Conservation (phyloP, 345 rosid genomes). For the Gossypium ekmanianum region DNA sequence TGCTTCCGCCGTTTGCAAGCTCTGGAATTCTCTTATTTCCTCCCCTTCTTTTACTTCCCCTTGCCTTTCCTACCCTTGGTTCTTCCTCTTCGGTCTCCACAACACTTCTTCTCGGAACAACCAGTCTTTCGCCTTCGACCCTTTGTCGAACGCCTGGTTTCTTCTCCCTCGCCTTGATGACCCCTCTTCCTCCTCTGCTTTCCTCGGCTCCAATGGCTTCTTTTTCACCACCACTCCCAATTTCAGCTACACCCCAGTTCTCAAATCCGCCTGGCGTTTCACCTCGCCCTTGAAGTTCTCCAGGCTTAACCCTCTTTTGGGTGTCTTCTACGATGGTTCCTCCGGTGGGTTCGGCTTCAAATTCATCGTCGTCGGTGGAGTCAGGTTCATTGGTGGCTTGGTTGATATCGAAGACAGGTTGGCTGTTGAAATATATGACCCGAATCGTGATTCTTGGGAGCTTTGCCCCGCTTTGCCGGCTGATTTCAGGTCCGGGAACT, state of each 20-base stretch:
- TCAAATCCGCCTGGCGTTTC: slow-evolving; percentile 44
- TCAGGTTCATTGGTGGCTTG: slow-evolving; percentile 55
- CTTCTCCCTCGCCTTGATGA: slow-evolving; percentile 44
- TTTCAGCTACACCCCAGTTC: slow-evolving; percentile 59
- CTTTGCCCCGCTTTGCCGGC: slow-evolving; percentile 69
- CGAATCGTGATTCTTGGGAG: slow-evolving; percentile 57
- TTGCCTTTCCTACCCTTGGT: slow-evolving; percentile 53
- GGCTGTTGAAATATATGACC: slow-evolving; percentile 70
- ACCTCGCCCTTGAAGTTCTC: slow-evolving; percentile 54
- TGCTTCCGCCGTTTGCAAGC: slow-evolving; percentile 71
- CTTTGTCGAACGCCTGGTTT: slow-evolving; percentile 64
- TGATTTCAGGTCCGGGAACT: slow-evolving; percentile 56
- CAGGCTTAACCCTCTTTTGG: slow-evolving; percentile 59
- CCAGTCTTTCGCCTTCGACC: slow-evolving; percentile 88
- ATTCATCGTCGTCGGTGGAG: slow-evolving; percentile 75
- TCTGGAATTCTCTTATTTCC: slow-evolving; percentile 51
- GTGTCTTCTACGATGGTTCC: slow-evolving; percentile 33
- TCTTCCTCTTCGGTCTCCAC: slow-evolving; percentile 86
- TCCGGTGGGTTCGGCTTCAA: slow-evolving; percentile 18
- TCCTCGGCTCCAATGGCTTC: slow-evolving; percentile 54
- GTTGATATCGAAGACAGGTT: slow-evolving; percentile 74
- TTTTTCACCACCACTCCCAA: slow-evolving; percentile 65
- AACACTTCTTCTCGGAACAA: slow-evolving; percentile 68
- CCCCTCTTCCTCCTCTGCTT: slow-evolving; percentile 32
- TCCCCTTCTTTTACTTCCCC: slow-evolving; percentile 32